Percentiles rank a stretch among this genome's conserved stretches.
Conservation (phyloP, 805 yeast genomes). For the Wickerhamomyces queroliae region DNA sequence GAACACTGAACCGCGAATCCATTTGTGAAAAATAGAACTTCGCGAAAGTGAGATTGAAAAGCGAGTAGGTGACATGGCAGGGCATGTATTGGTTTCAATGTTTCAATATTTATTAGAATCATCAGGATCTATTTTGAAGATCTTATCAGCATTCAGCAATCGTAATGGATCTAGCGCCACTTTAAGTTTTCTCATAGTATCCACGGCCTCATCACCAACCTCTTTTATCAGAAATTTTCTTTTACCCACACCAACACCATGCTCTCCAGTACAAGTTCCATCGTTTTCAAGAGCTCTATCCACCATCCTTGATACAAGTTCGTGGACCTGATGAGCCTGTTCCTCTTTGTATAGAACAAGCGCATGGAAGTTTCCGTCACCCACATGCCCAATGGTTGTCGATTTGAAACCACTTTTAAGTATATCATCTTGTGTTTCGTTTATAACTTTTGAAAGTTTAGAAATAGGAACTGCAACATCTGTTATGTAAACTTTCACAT, state of each 20-base stretch:
- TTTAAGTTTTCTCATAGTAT: conserved; percentile 69
- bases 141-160: conserved; percentile 73
- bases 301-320: conserved; percentile 56
- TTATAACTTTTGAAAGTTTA: conserved; percentile 53
- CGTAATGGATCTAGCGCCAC: conserved; percentile 69
- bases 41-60: too few relatives aligned
- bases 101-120: conserved; percentile 21
- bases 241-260: conserved; percentile 81
- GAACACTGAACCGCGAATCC: too few relatives aligned
- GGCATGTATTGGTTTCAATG: too few relatives aligned
- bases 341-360: conserved; percentile 53
- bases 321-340: conserved; percentile 39
- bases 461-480: conserved; percentile 84
- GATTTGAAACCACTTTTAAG: conserved; percentile 44
- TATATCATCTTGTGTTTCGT: conserved; percentile 55
- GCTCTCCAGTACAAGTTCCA: conserved; percentile 86
- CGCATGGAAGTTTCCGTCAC: conserved; percentile 80
- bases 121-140: conserved; percentile 61
- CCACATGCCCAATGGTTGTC: conserved; percentile 74
- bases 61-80: too few relatives aligned
- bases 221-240: conserved; percentile 55
- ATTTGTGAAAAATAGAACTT: too few relatives aligned
- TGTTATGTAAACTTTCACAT: conserved; percentile 62
- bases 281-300: conserved; percentile 60
- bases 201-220: conserved; percentile 61